These are phyloP conservation scores for Rutidosis leptorrhynchoides DNA, from an alignment of 129 eudicot species.

Conservation along the genomic window DNA sequence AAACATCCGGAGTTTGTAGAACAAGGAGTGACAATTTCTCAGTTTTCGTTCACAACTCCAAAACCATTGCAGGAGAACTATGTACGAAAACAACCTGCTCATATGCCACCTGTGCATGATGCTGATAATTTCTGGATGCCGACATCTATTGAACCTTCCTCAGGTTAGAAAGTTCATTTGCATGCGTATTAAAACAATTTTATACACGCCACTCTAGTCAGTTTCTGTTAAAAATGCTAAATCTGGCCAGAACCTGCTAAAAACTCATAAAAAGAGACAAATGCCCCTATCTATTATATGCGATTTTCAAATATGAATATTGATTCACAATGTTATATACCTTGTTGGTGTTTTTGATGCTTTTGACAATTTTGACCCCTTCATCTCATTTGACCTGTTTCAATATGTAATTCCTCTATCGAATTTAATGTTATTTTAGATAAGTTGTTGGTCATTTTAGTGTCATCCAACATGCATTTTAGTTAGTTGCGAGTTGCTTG, in stretches of 20 bases:
- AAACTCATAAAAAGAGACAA: background rate
- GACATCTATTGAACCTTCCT: constrained; percentile 31
- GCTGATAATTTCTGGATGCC: constrained; percentile 21
- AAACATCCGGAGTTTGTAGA: constrained; percentile 52
- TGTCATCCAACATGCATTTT: too few relatives aligned
- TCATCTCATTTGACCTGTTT: background rate
- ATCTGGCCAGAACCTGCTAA: background rate
- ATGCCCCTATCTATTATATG: background rate
- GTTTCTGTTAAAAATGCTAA: background rate
- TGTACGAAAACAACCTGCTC: constrained; percentile 51
- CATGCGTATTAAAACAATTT: background rate
- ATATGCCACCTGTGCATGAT: constrained; percentile 29
- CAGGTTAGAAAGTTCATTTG: constrained; percentile 30
- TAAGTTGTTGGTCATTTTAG: too few relatives aligned
- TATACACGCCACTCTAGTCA: too few relatives aligned
- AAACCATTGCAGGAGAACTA: constrained; percentile 76
- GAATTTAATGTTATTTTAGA: background rate
- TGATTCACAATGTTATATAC: background rate
- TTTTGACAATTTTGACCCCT: background rate
- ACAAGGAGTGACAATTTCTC: constrained; percentile 54
- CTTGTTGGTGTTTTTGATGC: background rate
- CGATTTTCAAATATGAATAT: background rate
- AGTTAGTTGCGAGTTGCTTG: too few relatives aligned
- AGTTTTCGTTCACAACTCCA: constrained; percentile 75
- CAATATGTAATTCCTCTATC: background rate